A percentile compares a stretch with the other conserved stretches of the same genome.
Evolutionary conservation across 345 rosid species (phyloP).

Genomic region (Jatropha curcas): DNA sequence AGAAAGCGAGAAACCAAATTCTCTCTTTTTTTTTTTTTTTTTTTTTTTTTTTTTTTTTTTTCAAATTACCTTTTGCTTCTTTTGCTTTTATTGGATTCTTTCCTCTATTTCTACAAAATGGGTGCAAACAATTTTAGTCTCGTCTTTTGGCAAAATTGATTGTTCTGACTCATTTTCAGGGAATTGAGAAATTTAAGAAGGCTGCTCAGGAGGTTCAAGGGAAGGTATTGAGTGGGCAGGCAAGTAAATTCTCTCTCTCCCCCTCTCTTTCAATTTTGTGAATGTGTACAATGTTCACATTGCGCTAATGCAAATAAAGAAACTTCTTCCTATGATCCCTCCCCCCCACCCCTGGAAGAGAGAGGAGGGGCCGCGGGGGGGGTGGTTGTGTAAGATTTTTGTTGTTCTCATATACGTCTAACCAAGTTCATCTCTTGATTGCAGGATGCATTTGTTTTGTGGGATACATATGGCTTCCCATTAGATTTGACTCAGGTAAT

Average conservation of each 20-base stretch:
- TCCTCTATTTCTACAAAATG: background rate
- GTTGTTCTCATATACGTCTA: conserved; percentile 3
- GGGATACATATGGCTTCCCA: conserved; percentile 98
- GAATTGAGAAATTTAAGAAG: conserved; percentile 91
- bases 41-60: background rate
- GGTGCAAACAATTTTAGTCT: background rate
- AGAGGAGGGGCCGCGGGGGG: no score
- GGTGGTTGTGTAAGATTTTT: no score
- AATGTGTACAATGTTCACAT: background rate
- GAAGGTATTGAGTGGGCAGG: conserved; percentile 76
- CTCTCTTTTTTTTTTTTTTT: no score
- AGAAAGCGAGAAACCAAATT: background rate
- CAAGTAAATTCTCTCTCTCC: conserved; percentile 14
- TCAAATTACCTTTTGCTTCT: no score
- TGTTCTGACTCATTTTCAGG: conserved; percentile 44
- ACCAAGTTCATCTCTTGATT: conserved; percentile 16
- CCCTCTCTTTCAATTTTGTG: background rate
- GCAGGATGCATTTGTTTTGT: conserved; percentile 94
- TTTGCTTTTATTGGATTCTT: background rate
- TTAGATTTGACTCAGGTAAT: conserved; percentile 92
- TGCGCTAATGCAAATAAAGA: background rate
- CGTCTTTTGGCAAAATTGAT: conserved; percentile 7
- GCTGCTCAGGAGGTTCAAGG: conserved; percentile 85
- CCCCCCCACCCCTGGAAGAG: no score
- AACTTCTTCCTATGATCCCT: conserved; percentile 8